These are phyloP conservation scores for Apiospora arundinis DNA, from an alignment of 2,329 filamentous ascomycete genomes.

Conservation along the genomic window DNA sequence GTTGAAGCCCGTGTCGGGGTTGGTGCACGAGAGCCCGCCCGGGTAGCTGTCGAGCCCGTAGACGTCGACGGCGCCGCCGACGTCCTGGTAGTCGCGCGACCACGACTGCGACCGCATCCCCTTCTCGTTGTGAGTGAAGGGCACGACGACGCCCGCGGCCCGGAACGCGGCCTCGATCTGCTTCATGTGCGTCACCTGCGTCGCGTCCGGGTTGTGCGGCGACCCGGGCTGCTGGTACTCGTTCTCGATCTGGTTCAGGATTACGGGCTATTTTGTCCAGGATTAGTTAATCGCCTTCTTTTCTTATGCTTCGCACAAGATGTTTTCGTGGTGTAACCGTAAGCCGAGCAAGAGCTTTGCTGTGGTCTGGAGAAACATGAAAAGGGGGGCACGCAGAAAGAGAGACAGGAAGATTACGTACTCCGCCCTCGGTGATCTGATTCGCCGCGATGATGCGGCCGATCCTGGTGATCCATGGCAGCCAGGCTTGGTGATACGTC, in stretches of 20 bases:
- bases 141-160: conserved; percentile 55
- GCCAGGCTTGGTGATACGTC: conserved; percentile 51
- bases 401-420: not conserved
- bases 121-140: conserved; percentile 57
- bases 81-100: conserved; percentile 61
- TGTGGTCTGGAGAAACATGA: not conserved
- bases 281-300: not conserved
- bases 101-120: conserved; percentile 54
- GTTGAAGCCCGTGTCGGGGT: conserved; percentile 54
- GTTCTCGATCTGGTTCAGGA: conserved; percentile 60
- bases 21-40: conserved; percentile 54
- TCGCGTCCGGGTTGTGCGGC: conserved; percentile 44
- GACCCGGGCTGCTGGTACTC: conserved; percentile 55
- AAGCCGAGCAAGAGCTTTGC: not conserved
- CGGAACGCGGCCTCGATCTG: conserved; percentile 54
- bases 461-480: conserved; percentile 53
- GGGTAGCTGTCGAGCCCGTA: conserved; percentile 56
- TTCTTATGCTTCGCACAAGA: too few species aligned
- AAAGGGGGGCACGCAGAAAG: not conserved
- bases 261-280: conserved; percentile 43
- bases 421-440: conserved; percentile 55
- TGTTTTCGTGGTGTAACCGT: not conserved
- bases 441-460: conserved; percentile 53
- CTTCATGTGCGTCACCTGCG: conserved; percentile 58
- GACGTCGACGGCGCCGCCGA: conserved; percentile 58